Base-by-base conservation (phyloP, 2,329 filamentous ascomycete species). In the Penicillium nordicum region DNA sequence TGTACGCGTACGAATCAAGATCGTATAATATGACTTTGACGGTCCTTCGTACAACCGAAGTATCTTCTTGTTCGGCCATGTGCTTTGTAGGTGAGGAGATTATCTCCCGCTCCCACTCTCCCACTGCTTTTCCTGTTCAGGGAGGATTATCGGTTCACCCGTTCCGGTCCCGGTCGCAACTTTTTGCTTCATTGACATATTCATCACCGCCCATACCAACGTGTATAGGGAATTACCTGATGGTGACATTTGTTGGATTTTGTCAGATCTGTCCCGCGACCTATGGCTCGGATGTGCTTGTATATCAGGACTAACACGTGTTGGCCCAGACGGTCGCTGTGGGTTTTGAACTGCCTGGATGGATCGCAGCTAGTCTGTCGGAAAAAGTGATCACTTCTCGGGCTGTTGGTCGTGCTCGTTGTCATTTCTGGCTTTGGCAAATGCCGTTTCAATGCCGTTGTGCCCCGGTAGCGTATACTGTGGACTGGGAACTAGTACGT, bases 1-100 rank as follows among this genome's bases (percentile, higher is more conserved):
- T 2, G 47, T 57, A 0, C 57, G 46, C 10, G 61, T 53, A 27
- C 61, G 43, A 3, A 64, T 55, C 1, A 58, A 2, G 4, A 63
- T 55, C 0, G 50, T 41, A 2, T 18, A 27, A 1, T 57, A 42
- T 1, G 44, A 23, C 34, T 61, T 63, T 1, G 37, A 25, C 0
- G 56, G 40, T 1, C 45, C 42, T 6, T 52, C 41, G 23, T 55
- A 63, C 14, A 57, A 3, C 2, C 25, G 16, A 0, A 56, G 43
- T 1, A 34, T 50, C 53, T 52, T 56, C 48, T 47, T 47, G 1
- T 36, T 38, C 4, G 30, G 54, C 43, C 6, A 56, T 30, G 6
- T 42, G 42, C 7, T 37, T 18, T 4, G 27, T 51, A 3, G 16
- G 53, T 1, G 18, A n/a, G 5, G 40, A 37, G 4, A 36, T 52